A percentile compares a stretch with the other conserved stretches of the same genome.
Conservation (phyloP, 805 yeast species). For the Starmera quercuum region DNA sequence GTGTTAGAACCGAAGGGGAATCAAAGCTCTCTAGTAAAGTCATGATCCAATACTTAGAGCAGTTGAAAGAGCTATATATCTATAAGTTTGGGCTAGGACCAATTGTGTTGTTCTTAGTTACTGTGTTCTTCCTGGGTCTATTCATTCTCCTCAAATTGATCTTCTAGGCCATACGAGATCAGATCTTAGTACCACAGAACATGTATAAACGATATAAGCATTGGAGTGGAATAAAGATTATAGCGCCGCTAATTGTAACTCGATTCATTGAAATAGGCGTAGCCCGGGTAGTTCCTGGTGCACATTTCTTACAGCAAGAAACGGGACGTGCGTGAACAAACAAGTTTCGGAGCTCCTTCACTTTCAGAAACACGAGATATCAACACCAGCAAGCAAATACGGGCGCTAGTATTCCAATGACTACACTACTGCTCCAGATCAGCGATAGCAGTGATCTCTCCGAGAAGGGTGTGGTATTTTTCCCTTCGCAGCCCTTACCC, state of each 20-base stretch:
- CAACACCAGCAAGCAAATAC: no score
- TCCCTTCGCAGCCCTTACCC: conserved; percentile 33
- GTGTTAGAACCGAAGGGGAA: conserved; percentile 48
- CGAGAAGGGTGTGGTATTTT: conserved; percentile 30
- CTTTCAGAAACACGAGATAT: no score
- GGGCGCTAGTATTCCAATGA: conserved; percentile 14
- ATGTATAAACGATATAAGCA: no score
- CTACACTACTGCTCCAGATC: conserved; percentile 26
- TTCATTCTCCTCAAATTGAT: conserved; percentile 16
- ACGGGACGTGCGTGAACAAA: no score
- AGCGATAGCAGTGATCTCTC: conserved; percentile 27
- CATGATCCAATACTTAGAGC: conserved; percentile 38
- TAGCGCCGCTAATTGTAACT: not conserved
- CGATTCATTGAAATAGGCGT: no score
- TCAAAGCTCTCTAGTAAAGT: conserved; percentile 42
- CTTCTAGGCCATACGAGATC: no score
- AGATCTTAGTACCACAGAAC: no score
- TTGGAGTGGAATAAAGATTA: no score
- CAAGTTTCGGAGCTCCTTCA: no score
- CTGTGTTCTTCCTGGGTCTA: conserved; percentile 22
- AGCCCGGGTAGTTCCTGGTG: no score
- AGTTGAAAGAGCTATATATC: conserved; percentile 37
- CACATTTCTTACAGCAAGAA: no score
- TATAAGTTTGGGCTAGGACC: conserved; percentile 36
- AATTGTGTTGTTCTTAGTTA: conserved; percentile 23